These are phyloP conservation scores for Taxawa tesnikishii DNA, from an alignment of 2,329 filamentous ascomycete species.

Conservation along the genomic window DNA sequence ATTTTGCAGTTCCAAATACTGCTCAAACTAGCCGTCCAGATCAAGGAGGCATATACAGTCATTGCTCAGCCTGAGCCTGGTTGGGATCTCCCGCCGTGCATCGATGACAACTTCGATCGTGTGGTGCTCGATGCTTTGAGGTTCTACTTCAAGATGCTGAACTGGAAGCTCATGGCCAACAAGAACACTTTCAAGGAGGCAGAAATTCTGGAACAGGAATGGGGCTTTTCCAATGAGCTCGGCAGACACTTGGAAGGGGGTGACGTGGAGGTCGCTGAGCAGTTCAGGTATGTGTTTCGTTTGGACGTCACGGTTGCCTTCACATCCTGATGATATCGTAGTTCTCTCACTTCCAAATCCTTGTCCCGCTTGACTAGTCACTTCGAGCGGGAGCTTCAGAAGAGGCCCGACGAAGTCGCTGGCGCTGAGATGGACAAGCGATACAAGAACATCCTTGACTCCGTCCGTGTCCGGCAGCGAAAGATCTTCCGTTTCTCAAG, in stretches of 20 bases:
- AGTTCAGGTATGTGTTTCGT: constrained; percentile 54
- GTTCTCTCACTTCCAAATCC: constrained; percentile 82
- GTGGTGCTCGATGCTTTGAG: constrained; percentile 86
- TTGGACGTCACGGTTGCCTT: not conserved
- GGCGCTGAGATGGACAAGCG: constrained; percentile 83
- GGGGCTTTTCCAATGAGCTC: constrained; percentile 93
- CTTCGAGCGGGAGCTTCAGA: constrained; percentile 82
- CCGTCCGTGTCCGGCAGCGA: constrained; percentile 86
- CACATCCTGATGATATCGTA: constrained; percentile 20
- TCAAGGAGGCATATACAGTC: constrained; percentile 76
- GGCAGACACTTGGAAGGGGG: constrained; percentile 84
- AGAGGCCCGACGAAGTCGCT: constrained; percentile 70
- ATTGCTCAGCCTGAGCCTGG: constrained; percentile 80
- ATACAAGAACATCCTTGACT: constrained; percentile 91
- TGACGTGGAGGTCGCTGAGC: constrained; percentile 92
- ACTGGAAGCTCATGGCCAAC: constrained; percentile 94
- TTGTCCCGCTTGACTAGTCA: constrained; percentile 77
- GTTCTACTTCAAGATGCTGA: constrained; percentile 97
- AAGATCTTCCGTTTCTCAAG: constrained; percentile 94
- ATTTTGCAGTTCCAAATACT: constrained; percentile 92
- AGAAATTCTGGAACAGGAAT: constrained; percentile 92
- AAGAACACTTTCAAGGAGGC: constrained; percentile 99
- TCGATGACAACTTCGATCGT: constrained; percentile 90
- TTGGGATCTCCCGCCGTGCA: constrained; percentile 91
- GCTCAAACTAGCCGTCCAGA: constrained; percentile 78